A percentile compares a stretch with the other conserved stretches of the same genome.
Evolutionary conservation across 352 stramenopile species (phyloP).

Genomic region (Pythium pyrilobum): DNA sequence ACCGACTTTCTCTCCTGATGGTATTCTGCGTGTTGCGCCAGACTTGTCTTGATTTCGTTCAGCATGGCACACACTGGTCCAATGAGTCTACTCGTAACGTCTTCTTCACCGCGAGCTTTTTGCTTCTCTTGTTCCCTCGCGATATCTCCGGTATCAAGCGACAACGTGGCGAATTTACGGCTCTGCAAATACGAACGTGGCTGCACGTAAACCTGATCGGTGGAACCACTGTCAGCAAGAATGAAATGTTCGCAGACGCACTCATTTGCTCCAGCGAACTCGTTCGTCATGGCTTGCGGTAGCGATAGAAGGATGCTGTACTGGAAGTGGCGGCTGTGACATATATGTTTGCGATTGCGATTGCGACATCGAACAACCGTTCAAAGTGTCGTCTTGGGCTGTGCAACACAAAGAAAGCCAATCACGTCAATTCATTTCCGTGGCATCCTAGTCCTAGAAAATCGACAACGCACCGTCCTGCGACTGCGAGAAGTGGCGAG

Average conservation of each 20-base stretch:
- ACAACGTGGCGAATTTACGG: constrained; percentile 4
- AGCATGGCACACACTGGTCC: background rate
- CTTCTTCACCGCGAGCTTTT: constrained; percentile 1
- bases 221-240: constrained; percentile 22
- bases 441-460: no score
- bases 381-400: constrained; percentile 22
- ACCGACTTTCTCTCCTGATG: background rate
- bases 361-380: constrained; percentile 33
- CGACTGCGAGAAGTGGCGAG: background rate
- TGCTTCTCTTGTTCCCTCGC: background rate
- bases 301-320: background rate
- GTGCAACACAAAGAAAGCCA: background rate
- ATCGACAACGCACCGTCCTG: background rate
- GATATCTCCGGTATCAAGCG: background rate
- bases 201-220: constrained; percentile 4
- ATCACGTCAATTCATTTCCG: no score
- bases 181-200: background rate
- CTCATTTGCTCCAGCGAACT: background rate
- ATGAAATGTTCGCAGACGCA: background rate
- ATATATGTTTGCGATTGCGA: constrained; percentile 28
- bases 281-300: constrained; percentile 4
- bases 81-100: background rate
- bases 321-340: constrained; percentile 11
- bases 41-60: constrained; percentile 7
- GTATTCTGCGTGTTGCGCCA: background rate